A percentile compares a stretch with the other conserved stretches of the same genome.
phyloP scores from a whole-genome alignment of 371 early-diverging fungal species.

The Blakeslea trispora region DNA sequence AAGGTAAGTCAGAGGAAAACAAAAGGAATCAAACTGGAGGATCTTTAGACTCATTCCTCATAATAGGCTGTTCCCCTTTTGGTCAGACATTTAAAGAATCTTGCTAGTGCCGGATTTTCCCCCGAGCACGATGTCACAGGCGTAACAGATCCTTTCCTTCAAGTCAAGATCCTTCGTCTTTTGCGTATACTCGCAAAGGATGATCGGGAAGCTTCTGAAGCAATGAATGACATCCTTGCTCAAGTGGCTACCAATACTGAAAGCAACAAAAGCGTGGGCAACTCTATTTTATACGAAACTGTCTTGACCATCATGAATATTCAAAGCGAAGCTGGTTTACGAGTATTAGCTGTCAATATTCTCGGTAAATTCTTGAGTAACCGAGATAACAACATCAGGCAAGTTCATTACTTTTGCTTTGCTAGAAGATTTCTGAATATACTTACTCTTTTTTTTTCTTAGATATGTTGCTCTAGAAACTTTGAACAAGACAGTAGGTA shows the following conservation, averaged over 20 bases:
- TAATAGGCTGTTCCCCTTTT: slow-evolving; percentile 77
- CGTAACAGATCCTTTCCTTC: slow-evolving; percentile 96
- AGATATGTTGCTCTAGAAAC: slow-evolving; percentile 96
- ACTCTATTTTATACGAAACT: slow-evolving; percentile 95
- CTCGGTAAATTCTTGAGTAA: slow-evolving; percentile 94
- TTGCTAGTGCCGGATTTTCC: slow-evolving; percentile 87
- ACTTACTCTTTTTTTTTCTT: slow-evolving; percentile 2
- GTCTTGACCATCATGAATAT: slow-evolving; percentile 95
- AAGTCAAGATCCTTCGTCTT: slow-evolving; percentile 91
- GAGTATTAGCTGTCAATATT: slow-evolving; percentile 96
- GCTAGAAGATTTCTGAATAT: too few species aligned
- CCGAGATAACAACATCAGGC: slow-evolving; percentile 96
- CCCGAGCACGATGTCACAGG: slow-evolving; percentile 97
- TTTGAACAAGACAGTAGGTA: slow-evolving; percentile 83
- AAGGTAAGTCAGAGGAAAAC: slow-evolving; percentile 41
- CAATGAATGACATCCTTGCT: slow-evolving; percentile 96
- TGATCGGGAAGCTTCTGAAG: slow-evolving; percentile 86
- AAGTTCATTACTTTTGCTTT: too few species aligned
- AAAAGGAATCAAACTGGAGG: not conserved
- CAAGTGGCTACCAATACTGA: slow-evolving; percentile 97
- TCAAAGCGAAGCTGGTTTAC: slow-evolving; percentile 87
- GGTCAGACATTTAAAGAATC: slow-evolving; percentile 85
- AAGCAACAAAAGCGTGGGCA: slow-evolving; percentile 94
- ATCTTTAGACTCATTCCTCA: too few species aligned
- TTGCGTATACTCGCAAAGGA: slow-evolving; percentile 87